Percentiles rank a stretch among this genome's conserved stretches.
phyloP scores from a whole-genome alignment of 495 filamentous ascomycete species.

The Hypoxylon intermedium region DNA sequence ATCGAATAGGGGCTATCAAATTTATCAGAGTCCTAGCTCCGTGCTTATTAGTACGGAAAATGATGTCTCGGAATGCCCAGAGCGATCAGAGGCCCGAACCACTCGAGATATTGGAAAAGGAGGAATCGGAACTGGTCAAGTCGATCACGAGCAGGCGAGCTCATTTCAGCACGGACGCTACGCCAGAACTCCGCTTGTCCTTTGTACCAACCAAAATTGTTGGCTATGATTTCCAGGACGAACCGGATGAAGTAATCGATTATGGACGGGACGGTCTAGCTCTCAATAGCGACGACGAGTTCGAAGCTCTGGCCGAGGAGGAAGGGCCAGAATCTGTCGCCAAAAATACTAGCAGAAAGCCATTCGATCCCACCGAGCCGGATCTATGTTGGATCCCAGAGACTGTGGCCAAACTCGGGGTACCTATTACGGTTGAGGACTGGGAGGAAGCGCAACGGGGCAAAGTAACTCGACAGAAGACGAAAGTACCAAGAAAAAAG shows the following conservation, averaged over 20 bases:
- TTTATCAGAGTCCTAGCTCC: slow-evolving; percentile 83
- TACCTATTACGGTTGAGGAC: slow-evolving; percentile 74
- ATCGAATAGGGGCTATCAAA: slow-evolving; percentile 78
- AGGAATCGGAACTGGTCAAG: slow-evolving; percentile 60
- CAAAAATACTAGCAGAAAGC: slow-evolving; percentile 53
- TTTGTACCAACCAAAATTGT: slow-evolving; percentile 81
- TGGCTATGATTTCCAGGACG: slow-evolving; percentile 71
- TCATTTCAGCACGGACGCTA: slow-evolving; percentile 76
- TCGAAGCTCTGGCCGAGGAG: slow-evolving; percentile 61
- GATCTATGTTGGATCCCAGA: slow-evolving; percentile 78
- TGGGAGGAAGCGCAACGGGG: slow-evolving; percentile 72
- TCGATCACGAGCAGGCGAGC: slow-evolving; percentile 69
- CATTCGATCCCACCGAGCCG: slow-evolving; percentile 73
- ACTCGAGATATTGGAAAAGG: slow-evolving; percentile 49
- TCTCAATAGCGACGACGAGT: slow-evolving; percentile 62
- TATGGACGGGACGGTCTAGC: slow-evolving; percentile 58
- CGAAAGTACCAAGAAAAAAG: slow-evolving; percentile 40
- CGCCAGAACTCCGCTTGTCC: slow-evolving; percentile 76
- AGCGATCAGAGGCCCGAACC: slow-evolving; percentile 39
- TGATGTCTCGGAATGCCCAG: slow-evolving; percentile 53
- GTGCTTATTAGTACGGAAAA: slow-evolving; percentile 70
- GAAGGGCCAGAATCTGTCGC: slow-evolving; percentile 30
- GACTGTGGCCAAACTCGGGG: slow-evolving; percentile 69
- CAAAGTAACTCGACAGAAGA: slow-evolving; percentile 46
- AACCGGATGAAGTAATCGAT: slow-evolving; percentile 65